Evolutionary conservation across 169 alveolate species (phyloP).

Genomic region (Plasmodium fragile): DNA sequence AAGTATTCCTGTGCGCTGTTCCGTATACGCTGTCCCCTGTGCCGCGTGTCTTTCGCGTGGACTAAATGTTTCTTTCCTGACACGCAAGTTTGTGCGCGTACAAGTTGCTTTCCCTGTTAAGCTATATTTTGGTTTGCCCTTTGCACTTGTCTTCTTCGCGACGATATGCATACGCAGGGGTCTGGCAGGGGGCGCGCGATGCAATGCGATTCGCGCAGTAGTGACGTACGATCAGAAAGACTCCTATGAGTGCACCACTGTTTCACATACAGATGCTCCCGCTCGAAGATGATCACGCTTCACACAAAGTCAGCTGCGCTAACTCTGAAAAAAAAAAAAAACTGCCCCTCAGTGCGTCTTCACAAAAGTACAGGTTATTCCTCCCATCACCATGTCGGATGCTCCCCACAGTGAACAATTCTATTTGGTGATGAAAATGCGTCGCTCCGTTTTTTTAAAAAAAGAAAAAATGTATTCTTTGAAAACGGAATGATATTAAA

Average conservation of each 20-base stretch:
- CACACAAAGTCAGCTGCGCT: background rate
- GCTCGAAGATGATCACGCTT: background rate
- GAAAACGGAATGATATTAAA: background rate
- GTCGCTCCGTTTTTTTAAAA: background rate
- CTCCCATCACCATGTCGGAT: background rate
- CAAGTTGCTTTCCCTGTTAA: background rate
- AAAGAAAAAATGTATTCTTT: background rate
- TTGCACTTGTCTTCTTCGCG: background rate
- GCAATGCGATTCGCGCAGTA: background rate
- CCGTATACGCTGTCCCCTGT: no score
- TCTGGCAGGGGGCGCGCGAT: background rate
- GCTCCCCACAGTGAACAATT: background rate
- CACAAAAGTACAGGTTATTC: background rate
- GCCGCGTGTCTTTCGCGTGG: background rate
- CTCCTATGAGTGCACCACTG: background rate
- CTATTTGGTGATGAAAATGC: background rate
- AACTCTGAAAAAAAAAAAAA: background rate
- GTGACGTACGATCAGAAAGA: background rate
- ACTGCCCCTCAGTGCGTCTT: slow-evolving; percentile 27
- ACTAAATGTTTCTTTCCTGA: background rate
- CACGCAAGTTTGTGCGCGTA: background rate
- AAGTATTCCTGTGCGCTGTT: background rate
- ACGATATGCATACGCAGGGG: background rate
- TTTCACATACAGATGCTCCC: background rate
- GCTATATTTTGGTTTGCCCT: background rate